Base-by-base conservation (phyloP, 345 rosid species). In the Linum trigynum region DNA sequence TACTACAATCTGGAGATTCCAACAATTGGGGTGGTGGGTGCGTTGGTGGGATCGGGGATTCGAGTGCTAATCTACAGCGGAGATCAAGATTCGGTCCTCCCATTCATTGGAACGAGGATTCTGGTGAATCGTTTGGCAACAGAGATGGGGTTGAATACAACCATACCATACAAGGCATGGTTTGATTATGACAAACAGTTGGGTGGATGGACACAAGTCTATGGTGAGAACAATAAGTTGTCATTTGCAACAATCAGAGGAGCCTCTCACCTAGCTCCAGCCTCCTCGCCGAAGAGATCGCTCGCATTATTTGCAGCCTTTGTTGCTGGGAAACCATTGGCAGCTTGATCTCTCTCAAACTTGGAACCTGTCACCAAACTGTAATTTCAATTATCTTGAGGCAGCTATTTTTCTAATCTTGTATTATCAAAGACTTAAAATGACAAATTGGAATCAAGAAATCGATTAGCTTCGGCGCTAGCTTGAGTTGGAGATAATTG, bases 31-130 rank as follows among this genome's bases (percentile, higher is more conserved):
- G 65, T 64, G 39, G 72, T 64, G 57, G 72, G 76, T 7, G 59
- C 69, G 17, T 43, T 68, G 48, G 66, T 64, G 1, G 16, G 12
- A 50, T 64, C 69, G 11, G 66, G 76, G 39, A 64, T 73, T 14
- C 48, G 50, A 58, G 76, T 68, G n/a, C 39, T 73, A 10, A 51
- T 68, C 10, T 45, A 36, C 73, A 70, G 73, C 40, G 73, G 74
- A 42, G 74, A 71, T 50, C 74, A 71, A 41, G 74, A 71, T 65
- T 60, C 74, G 10, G 66, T 41, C 0, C 11, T 71, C 12, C 70
- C 70, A 41, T 64, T 71, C 36, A 59, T 6, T 3, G 62, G 75
- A 3, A 38, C 65, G 9, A 65, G 67, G 41, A 55, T 6, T 4
- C 55, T 66, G 70, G 75, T 66, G 37, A 42, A 55, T 55, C 57